phyloP scores from a whole-genome alignment of 2,329 filamentous ascomycete genomes.

The Botrytis deweyae region DNA sequence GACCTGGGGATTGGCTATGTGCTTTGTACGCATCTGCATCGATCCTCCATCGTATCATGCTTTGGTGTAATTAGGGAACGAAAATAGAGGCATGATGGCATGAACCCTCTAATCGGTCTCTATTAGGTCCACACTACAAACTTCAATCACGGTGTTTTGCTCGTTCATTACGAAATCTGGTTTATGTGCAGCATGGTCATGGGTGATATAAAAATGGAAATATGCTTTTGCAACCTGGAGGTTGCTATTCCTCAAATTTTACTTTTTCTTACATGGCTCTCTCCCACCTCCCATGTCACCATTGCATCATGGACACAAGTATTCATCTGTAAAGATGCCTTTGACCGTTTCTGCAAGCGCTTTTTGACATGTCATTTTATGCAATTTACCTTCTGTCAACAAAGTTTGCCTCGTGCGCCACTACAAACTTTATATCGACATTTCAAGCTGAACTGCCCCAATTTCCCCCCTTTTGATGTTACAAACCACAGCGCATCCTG shows the following conservation, averaged over 20 bases:
- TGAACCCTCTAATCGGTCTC: constrained; percentile 32
- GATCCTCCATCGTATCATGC: constrained; percentile 33
- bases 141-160: constrained; percentile 36
- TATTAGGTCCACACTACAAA: constrained; percentile 28
- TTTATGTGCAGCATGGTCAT: constrained; percentile 20
- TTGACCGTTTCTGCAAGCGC: constrained; percentile 19
- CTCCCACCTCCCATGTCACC: not conserved
- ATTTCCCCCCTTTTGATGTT: not conserved
- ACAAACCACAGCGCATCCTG: constrained; percentile 9
- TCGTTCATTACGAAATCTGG: constrained; percentile 23
- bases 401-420: constrained; percentile 11
- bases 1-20: constrained; percentile 35
- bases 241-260: constrained; percentile 13
- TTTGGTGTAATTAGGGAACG: constrained; percentile 30
- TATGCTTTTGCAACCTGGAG: constrained; percentile 13
- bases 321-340: constrained; percentile 4
- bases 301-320: constrained; percentile 6
- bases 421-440: not conserved
- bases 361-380: constrained; percentile 16
- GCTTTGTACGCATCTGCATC: constrained; percentile 36
- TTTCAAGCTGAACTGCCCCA: constrained; percentile 8
- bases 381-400: constrained; percentile 18
- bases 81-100: constrained; percentile 32
- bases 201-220: constrained; percentile 18
- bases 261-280: constrained; percentile 8